Percentiles rank a stretch among this genome's conserved stretches.
Evolutionary conservation across 2,329 filamentous ascomycete genomes (phyloP).

Genomic region (Apiospora pterosperma): DNA sequence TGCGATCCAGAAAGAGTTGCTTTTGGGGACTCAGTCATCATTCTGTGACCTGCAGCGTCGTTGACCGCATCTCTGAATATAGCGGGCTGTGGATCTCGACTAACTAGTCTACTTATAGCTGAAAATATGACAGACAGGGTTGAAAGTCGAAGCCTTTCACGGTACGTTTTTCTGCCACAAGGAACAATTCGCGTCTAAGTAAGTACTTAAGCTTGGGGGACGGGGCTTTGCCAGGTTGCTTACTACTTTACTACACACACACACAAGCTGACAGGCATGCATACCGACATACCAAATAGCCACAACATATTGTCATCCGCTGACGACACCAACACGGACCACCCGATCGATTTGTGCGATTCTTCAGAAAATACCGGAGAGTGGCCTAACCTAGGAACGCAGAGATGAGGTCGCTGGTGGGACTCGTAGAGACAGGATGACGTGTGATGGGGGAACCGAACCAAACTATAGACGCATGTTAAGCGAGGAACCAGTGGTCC

Average conservation of each 20-base stretch:
- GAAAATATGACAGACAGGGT: background rate
- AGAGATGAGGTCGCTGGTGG: background rate
- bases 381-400: too few relatives aligned
- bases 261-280: background rate
- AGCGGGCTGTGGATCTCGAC: background rate
- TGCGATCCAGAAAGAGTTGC: background rate
- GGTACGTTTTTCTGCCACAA: too few relatives aligned
- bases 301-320: background rate
- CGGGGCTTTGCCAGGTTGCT: background rate
- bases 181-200: too few relatives aligned
- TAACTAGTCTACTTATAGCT: background rate
- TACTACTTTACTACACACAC: too few relatives aligned
- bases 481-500: conserved; percentile 1
- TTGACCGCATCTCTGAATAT: background rate
- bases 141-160: background rate
- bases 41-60: background rate
- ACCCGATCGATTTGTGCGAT: background rate
- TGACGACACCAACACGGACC: background rate
- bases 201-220: background rate
- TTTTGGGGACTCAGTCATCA: background rate
- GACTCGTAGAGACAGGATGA: background rate
- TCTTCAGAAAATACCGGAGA: background rate
- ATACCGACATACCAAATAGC: background rate
- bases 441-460: background rate
- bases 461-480: background rate